Evolutionary conservation across 768 basidiomycete genomes (phyloP).

Genomic region (Trametes elegans): DNA sequence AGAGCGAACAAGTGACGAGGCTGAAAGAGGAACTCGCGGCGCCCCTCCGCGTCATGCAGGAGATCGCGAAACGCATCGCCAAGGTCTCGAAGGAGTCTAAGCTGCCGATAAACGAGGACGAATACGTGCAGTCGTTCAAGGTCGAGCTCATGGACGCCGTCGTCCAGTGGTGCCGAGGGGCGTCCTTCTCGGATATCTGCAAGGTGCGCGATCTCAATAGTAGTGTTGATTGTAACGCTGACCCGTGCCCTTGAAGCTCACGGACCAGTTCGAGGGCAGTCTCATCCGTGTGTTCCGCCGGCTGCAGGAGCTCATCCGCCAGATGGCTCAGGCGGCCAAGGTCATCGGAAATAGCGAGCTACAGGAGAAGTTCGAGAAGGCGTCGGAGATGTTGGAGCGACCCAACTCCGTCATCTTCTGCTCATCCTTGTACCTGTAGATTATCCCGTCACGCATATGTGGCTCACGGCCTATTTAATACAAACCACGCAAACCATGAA

Average conservation of each 20-base stretch:
- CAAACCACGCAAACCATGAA: background rate
- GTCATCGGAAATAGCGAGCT: constrained; percentile 96
- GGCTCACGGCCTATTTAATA: background rate
- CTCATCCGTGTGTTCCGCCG: constrained; percentile 96
- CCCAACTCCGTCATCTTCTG: constrained; percentile 94
- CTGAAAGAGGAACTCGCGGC: constrained; percentile 92
- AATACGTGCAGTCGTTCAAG: constrained; percentile 96
- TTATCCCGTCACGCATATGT: background rate
- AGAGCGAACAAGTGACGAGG: constrained; percentile 86
- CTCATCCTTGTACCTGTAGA: constrained; percentile 75
- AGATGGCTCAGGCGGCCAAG: constrained; percentile 94
- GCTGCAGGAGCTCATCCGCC: constrained; percentile 88
- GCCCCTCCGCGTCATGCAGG: constrained; percentile 93
- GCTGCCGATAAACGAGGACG: constrained; percentile 83
- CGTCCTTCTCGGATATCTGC: constrained; percentile 93
- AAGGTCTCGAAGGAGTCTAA: constrained; percentile 95
- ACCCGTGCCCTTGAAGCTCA: constrained; percentile 54
- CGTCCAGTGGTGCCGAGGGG: constrained; percentile 96
- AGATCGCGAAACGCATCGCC: constrained; percentile 93
- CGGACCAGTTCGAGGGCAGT: constrained; percentile 95
- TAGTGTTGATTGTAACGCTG: background rate
- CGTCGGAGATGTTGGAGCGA: constrained; percentile 89
- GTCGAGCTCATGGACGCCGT: constrained; percentile 99
- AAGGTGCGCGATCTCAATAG: constrained; percentile 53
- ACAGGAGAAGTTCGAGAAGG: constrained; percentile 89